Evolutionary conservation across 2,329 filamentous ascomycete species (phyloP).

Genomic region (Thelonectria discophora): DNA sequence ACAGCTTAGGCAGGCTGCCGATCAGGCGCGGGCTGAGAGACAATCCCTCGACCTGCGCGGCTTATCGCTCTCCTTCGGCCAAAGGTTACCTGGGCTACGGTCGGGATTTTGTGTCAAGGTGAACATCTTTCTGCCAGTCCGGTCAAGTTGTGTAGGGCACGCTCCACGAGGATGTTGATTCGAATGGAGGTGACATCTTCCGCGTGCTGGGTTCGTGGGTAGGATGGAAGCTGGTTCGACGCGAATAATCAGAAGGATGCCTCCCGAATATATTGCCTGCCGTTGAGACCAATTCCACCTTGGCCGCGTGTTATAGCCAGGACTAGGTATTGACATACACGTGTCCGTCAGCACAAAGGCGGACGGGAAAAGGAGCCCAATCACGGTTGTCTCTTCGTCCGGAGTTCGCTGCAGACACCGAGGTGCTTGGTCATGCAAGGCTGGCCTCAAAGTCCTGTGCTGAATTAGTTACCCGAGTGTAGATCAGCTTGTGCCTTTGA

Average conservation of each 20-base stretch:
- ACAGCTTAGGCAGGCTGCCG: conserved; percentile 7
- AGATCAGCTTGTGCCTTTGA: conserved; percentile 8
- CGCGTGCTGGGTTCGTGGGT: too few relatives aligned
- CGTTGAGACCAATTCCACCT: conserved; percentile 13
- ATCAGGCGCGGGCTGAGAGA: conserved; percentile 12
- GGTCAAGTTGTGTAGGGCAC: too few relatives aligned
- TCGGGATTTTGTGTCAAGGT: not conserved
- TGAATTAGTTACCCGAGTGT: not conserved
- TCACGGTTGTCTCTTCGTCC: not conserved
- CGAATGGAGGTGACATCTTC: too few relatives aligned
- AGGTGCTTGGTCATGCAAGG: not conserved
- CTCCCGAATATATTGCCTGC: conserved; percentile 8
- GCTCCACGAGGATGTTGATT: too few relatives aligned
- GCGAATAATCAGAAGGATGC: conserved; percentile 5
- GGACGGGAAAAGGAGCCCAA: not conserved
- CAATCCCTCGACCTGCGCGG: conserved; percentile 10
- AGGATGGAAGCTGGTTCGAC: too few relatives aligned
- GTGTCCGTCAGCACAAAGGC: conserved; percentile 15
- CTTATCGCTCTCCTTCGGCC: not conserved
- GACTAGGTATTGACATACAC: conserved; percentile 16
- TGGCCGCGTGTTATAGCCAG: conserved; percentile 7
- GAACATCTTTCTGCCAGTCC: not conserved
- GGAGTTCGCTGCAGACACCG: not conserved
- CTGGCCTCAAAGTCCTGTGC: not conserved
- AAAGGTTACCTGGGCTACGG: not conserved